Conservation (phyloP, 495 filamentous ascomycete genomes). For the Pseudotulostoma volvatum region DNA sequence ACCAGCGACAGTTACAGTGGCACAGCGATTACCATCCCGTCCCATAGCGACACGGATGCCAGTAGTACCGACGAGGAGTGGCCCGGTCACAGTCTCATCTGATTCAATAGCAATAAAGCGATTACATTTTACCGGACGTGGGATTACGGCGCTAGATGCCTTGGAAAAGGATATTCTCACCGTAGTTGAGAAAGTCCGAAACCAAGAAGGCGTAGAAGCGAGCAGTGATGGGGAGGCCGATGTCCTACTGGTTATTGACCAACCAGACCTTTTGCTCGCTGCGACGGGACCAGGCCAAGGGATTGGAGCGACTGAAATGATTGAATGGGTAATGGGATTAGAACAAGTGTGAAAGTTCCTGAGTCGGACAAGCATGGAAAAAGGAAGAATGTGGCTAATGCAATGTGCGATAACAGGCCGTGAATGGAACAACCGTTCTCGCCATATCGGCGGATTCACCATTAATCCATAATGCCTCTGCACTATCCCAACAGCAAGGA, state of each 20-base stretch:
- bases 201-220: constrained; percentile 3
- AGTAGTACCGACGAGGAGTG: constrained; percentile 1
- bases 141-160: constrained; percentile 17
- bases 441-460: constrained; percentile 54
- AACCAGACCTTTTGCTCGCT: constrained; percentile 35
- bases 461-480: constrained; percentile 37
- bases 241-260: constrained; percentile 32
- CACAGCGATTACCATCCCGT: no score
- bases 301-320: constrained; percentile 30
- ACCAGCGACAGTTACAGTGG: no score
- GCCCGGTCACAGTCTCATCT: constrained; percentile 1
- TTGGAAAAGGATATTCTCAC: constrained; percentile 25
- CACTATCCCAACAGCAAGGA: constrained; percentile 17
- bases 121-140: constrained; percentile 21
- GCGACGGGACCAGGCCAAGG: constrained; percentile 22
- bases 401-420: constrained; percentile 23
- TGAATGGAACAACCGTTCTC: constrained; percentile 46
- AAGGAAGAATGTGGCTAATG: not conserved
- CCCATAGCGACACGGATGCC: constrained; percentile 13
- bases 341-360: constrained; percentile 20
- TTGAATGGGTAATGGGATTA: constrained; percentile 28
- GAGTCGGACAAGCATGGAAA: not conserved
- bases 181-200: constrained; percentile 13
- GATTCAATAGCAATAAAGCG: constrained; percentile 18
- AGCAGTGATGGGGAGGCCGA: constrained; percentile 9